Evolutionary conservation across 2,329 filamentous ascomycete genomes (phyloP).

Genomic region (Pseudogymnoascus sp.): DNA sequence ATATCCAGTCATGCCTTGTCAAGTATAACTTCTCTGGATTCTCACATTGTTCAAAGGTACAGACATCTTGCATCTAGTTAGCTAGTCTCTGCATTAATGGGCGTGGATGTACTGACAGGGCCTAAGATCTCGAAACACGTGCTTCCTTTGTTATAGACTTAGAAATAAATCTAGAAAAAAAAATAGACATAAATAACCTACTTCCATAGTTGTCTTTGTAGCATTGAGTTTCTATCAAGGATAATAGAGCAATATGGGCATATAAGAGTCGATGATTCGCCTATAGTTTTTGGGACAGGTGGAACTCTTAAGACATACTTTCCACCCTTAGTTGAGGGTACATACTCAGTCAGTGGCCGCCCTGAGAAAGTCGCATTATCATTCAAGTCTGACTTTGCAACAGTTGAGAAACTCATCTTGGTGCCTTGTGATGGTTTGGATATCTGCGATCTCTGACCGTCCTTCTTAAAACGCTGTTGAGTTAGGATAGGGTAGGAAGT

Average conservation of each 20-base stretch:
- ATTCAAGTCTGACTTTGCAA: neutral
- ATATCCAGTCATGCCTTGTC: neutral
- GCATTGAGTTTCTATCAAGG: neutral
- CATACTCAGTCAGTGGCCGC: neutral
- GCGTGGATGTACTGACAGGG: neutral
- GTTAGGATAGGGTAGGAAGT: too few species aligned
- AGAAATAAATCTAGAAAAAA: neutral
- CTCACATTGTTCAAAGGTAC: neutral
- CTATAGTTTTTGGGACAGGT: neutral
- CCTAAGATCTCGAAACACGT: neutral
- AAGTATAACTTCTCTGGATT: constrained; percentile 1
- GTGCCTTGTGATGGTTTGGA: neutral
- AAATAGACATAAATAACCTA: neutral
- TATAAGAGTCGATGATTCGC: neutral
- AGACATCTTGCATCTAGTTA: neutral
- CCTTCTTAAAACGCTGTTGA: too few species aligned
- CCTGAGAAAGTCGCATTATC: neutral
- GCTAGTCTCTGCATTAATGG: neutral
- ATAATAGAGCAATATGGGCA: neutral
- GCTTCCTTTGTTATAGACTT: neutral
- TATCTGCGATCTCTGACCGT: neutral
- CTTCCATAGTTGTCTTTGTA: neutral
- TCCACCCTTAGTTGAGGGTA: neutral
- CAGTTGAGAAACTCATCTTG: neutral
- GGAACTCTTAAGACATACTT: neutral